Conservation (phyloP, 1,284 basidiomycete species). For the Erythrobasidium hasegawianum region DNA sequence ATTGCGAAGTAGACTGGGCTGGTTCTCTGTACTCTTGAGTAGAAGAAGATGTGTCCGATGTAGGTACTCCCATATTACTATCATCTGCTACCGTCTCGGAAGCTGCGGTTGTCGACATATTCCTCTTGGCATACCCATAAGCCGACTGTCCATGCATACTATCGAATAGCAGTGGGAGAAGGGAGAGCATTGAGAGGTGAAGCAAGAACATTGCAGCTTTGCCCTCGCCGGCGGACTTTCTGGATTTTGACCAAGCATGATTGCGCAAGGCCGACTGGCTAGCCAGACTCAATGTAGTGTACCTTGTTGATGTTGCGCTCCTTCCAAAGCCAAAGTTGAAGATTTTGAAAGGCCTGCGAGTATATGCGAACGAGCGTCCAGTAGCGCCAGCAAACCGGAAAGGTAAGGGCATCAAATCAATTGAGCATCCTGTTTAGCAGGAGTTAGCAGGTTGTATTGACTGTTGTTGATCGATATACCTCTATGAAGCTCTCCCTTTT, state of each 20-base stretch:
- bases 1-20: too few species aligned
- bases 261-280: constrained; percentile 14
- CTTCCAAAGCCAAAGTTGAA: not conserved
- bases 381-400: too few species aligned
- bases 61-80: too few species aligned
- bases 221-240: not conserved
- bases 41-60: too few species aligned
- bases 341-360: too few species aligned
- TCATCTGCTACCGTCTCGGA: constrained; percentile 1
- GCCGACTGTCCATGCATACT: constrained; percentile 25
- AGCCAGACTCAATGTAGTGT: constrained; percentile 17
- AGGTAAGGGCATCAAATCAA: too few species aligned
- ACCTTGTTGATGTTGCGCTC: constrained; percentile 6
- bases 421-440: too few species aligned
- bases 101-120: constrained; percentile 6
- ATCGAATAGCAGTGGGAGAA: constrained; percentile 29
- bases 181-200: constrained; percentile 30
- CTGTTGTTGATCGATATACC: too few species aligned
- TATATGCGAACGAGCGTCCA: too few species aligned
- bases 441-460: too few species aligned
- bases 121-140: constrained; percentile 25
- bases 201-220: constrained; percentile 19
- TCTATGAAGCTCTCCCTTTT: too few species aligned
- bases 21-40: too few species aligned
- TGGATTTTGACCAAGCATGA: constrained; percentile 2